A percentile compares a stretch with the other conserved stretches of the same genome.
These are phyloP conservation scores for Auricularia sp. DNA, from an alignment of 768 basidiomycete species.

Conservation along the genomic window DNA sequence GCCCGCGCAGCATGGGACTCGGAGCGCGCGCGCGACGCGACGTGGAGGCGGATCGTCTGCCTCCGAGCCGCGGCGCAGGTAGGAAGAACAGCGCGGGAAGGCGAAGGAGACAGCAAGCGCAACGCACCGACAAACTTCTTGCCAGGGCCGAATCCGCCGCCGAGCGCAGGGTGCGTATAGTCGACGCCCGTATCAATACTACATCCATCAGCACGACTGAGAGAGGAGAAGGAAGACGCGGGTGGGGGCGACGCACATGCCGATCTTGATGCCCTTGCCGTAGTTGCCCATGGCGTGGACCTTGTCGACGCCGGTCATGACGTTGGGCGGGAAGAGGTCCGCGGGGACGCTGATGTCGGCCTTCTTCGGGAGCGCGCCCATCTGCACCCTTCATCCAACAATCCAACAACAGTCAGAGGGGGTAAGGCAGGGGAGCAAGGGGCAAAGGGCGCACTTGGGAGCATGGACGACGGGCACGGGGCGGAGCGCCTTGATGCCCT, in stretches of 20 bases:
- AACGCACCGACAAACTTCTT: background rate
- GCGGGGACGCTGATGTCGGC: background rate
- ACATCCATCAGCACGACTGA: background rate
- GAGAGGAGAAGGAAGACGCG: background rate
- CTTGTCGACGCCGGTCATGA: slow-evolving; percentile 18
- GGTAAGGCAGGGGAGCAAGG: too few relatives aligned
- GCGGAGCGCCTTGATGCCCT: slow-evolving; percentile 37
- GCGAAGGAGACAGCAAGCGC: too few relatives aligned
- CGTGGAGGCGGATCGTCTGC: too few relatives aligned
- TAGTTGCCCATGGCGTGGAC: slow-evolving; percentile 27
- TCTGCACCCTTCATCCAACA: background rate
- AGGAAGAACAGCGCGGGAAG: too few relatives aligned
- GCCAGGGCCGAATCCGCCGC: slow-evolving; percentile 8
- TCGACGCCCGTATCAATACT: slow-evolving; percentile 35
- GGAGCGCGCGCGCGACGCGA: too few relatives aligned
- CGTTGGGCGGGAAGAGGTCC: background rate
- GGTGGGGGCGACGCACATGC: slow-evolving; percentile 14
- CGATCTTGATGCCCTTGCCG: slow-evolving; percentile 28
- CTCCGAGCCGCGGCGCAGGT: too few relatives aligned
- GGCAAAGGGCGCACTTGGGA: slow-evolving; percentile 4
- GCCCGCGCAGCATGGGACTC: too few relatives aligned
- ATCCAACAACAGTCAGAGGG: too few relatives aligned
- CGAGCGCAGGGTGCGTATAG: slow-evolving; percentile 8
- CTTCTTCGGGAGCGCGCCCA: background rate
- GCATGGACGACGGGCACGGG: background rate